phyloP scores from a whole-genome alignment of 352 stramenopile species.

The Phytophthora podocarpi region DNA sequence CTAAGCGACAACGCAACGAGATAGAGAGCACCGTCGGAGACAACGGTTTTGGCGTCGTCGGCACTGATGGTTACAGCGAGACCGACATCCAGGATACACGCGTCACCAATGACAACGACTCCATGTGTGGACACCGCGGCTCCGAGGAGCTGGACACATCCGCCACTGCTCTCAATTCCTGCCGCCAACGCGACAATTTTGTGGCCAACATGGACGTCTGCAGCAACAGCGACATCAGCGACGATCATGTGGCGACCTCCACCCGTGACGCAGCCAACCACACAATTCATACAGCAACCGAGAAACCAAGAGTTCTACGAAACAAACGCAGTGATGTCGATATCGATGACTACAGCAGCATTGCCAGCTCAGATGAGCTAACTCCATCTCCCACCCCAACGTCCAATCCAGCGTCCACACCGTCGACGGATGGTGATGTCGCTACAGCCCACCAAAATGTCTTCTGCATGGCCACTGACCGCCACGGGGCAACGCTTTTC shows the following conservation, averaged over 20 bases:
- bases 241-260: too few relatives aligned
- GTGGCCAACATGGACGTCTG: background rate
- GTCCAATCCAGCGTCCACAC: background rate
- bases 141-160: background rate
- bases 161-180: background rate
- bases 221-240: background rate
- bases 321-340: too few relatives aligned
- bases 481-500: background rate
- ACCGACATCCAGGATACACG: background rate
- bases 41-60: too few relatives aligned
- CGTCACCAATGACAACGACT: too few relatives aligned
- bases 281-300: too few relatives aligned
- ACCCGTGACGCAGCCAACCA: too few relatives aligned
- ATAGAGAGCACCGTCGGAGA: conserved; percentile 39
- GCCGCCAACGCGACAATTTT: background rate
- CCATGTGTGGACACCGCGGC: too few relatives aligned
- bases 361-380: too few relatives aligned
- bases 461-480: background rate
- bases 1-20: background rate
- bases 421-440: background rate
- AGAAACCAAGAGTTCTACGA: too few relatives aligned
- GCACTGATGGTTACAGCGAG: background rate
- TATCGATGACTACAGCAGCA: too few relatives aligned
- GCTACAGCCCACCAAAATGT: background rate
- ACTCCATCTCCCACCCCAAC: too few relatives aligned